phyloP scores from a whole-genome alignment of 768 basidiomycete species.

The Psilocybe cyanescens region DNA sequence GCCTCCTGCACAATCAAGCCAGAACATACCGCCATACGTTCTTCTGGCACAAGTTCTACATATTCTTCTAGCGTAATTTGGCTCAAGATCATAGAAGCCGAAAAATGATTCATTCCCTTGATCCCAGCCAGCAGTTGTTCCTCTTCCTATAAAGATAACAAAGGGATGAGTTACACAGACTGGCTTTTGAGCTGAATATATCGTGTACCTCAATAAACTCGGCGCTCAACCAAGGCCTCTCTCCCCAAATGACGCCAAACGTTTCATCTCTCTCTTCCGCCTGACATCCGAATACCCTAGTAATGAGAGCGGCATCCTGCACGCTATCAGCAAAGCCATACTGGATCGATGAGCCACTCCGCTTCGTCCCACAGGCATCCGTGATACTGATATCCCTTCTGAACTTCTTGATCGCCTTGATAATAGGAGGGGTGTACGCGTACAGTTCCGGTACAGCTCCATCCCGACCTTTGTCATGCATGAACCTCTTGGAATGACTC shows the following conservation, averaged over 20 bases:
- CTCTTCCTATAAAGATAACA: constrained; percentile 53
- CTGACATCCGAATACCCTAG: constrained; percentile 61
- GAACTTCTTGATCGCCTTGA: constrained; percentile 74
- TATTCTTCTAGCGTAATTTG: constrained; percentile 58
- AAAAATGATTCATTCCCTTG: constrained; percentile 72
- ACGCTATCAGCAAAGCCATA: constrained; percentile 69
- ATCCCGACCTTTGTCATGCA: not conserved
- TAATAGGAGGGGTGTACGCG: constrained; percentile 66
- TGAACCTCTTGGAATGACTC: constrained; percentile 35
- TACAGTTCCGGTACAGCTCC: constrained; percentile 29
- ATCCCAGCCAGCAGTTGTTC: constrained; percentile 50
- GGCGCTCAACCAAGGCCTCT: constrained; percentile 63
- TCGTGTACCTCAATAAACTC: constrained; percentile 56
- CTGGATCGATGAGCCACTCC: constrained; percentile 42
- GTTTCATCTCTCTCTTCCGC: constrained; percentile 49
- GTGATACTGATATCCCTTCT: constrained; percentile 63
- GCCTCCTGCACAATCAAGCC: constrained; percentile 50
- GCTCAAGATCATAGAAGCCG: constrained; percentile 65
- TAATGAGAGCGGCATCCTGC: constrained; percentile 57
- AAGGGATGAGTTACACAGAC: no score
- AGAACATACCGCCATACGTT: constrained; percentile 48
- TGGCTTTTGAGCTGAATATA: not conserved
- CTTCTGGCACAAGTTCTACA: constrained; percentile 51
- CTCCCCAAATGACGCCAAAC: constrained; percentile 56
- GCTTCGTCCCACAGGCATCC: constrained; percentile 60